Evolutionary conservation across 768 basidiomycete genomes (phyloP).

Genomic region (Hericium rajendrae): DNA sequence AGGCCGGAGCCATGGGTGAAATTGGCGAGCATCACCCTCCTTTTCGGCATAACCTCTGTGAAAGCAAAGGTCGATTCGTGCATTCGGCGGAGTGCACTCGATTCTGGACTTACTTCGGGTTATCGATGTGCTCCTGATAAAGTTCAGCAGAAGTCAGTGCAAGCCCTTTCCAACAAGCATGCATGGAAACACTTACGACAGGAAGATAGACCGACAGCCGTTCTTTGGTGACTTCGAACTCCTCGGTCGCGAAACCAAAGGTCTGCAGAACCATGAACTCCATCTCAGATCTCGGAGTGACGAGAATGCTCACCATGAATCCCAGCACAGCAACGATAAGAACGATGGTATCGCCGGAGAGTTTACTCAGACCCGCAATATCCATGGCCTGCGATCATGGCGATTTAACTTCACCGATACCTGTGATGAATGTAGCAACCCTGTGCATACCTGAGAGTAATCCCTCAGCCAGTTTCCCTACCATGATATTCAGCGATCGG

Average conservation of each 20-base stretch:
- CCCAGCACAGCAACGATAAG: constrained; percentile 49
- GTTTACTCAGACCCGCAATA: constrained; percentile 58
- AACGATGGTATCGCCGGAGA: constrained; percentile 54
- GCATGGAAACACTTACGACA: constrained; percentile 30
- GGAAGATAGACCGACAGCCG: constrained; percentile 72
- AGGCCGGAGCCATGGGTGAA: constrained; percentile 63
- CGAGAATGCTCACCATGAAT: constrained; percentile 34
- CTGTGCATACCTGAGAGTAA: constrained; percentile 43
- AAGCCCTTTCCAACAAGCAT: background rate
- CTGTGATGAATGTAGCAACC: background rate
- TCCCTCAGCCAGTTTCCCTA: constrained; percentile 66
- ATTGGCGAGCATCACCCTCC: constrained; percentile 62
- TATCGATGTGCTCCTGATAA: constrained; percentile 63
- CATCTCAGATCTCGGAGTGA: background rate
- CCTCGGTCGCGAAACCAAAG: constrained; percentile 53
- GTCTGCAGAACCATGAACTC: constrained; percentile 26
- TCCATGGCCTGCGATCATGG: constrained; percentile 45
- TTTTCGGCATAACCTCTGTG: constrained; percentile 55
- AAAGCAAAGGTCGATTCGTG: background rate
- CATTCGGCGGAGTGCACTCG: background rate
- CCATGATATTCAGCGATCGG: background rate
- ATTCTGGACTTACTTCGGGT: constrained; percentile 43
- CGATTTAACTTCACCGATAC: background rate
- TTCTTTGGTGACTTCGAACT: constrained; percentile 65
- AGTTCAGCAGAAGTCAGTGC: background rate